phyloP scores from a whole-genome alignment of 176 grass and related monocot genomes.

The Alloteropsis semialata region DNA sequence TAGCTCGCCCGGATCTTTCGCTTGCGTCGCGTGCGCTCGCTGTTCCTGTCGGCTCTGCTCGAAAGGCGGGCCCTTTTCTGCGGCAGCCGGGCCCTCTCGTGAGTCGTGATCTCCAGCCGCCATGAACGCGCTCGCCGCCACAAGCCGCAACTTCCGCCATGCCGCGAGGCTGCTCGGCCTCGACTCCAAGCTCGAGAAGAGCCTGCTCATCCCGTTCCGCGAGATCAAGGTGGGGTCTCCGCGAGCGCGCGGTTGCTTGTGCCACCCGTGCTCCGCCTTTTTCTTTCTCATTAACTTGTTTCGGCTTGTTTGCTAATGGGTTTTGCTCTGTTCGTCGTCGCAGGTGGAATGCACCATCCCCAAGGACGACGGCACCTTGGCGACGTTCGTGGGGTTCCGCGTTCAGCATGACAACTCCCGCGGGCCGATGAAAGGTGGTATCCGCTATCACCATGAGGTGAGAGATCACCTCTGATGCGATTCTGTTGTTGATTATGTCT shows the following conservation, averaged over 20 bases:
- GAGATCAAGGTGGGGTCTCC: conserved; percentile 64
- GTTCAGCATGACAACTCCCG: conserved; percentile 97
- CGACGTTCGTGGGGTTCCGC: conserved; percentile 84
- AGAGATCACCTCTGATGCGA: neutral
- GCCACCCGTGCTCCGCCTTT: neutral
- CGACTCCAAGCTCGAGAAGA: conserved; percentile 85
- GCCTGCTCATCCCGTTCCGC: conserved; percentile 79
- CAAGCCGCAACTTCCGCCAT: conserved; percentile 81
- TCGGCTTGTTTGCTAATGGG: conserved; percentile 2
- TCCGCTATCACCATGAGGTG: conserved; percentile 92
- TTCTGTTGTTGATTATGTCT: neutral
- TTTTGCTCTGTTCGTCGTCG: neutral
- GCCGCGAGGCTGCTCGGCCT: conserved; percentile 70
- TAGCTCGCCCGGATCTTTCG: neutral
- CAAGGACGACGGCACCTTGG: conserved; percentile 86
- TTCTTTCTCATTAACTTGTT: neutral
- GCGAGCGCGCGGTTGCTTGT: neutral
- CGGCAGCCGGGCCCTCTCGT: neutral
- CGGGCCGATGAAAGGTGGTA: conserved; percentile 98
- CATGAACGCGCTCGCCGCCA: conserved; percentile 92
- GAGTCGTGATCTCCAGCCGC: conserved; percentile 17
- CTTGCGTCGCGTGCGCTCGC: neutral
- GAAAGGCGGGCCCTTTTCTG: conserved; percentile 13
- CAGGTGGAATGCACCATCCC: conserved; percentile 99
- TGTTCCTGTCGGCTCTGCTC: conserved; percentile 14